Base-by-base conservation (phyloP, 371 early-diverging fungal genomes). In the Parasitella parasitica region DNA sequence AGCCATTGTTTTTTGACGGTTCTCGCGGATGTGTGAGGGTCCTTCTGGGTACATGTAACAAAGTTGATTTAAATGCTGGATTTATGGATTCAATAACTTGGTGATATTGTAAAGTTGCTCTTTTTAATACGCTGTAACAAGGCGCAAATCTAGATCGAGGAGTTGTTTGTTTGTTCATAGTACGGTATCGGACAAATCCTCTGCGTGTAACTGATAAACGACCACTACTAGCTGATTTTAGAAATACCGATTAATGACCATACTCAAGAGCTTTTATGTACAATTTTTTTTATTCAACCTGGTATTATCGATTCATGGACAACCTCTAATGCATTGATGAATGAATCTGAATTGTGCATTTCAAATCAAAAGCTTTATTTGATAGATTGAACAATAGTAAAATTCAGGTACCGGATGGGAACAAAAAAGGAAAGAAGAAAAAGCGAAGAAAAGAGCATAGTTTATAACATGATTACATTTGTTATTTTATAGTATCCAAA, bases 1-100 rank as follows among this genome's bases (percentile, higher is more conserved):
- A 60, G 4, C 71, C 71, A 49, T 52, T 46, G 18, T 70, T 70
- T 16, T 63, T 70, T 15, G 67, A 58, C 18, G 71, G 63, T 50
- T 57, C 61, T n/a, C 54, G 56, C 12, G 71, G 71, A 30, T 63
- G 32, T 4, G 71, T 70, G 5, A 70, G 27, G 32, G 67, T 63
- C 46, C 71, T 62, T 38, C 46, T 66, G 0, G 69, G 69, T 56
- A 63, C 64, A 57, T 36, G 50, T 18, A 64, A 22, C 13, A 37
- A 30, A 3, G 59, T 63, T 13, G 41, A 39, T 20, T 36, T 57
- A 36, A 59, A 67, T 13, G 12, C n/a, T 34, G 68, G 68, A 18
- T 65, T 49, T 3, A 26, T 55, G 8, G 34, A 56, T 26, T 56
- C 37, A 1, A 66, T 35, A 0, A 66, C 39, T 27, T 57, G 12